phyloP scores from a whole-genome alignment of 106 monocot genomes.

The Agapanthus africanus region DNA sequence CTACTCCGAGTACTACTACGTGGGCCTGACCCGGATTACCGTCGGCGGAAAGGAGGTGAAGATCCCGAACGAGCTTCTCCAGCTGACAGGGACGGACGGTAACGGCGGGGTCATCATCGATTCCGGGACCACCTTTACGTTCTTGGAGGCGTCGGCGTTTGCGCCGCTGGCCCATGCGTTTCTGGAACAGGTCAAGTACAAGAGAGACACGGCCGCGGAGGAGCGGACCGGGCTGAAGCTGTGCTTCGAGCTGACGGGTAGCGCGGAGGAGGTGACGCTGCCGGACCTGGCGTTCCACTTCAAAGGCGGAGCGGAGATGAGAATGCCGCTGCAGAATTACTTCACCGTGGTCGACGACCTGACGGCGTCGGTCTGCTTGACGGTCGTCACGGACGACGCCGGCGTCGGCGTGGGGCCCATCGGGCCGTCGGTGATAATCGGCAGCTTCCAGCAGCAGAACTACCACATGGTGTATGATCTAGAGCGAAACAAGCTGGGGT shows the following conservation, averaged over 20 bases:
- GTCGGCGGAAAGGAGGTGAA: slow-evolving; percentile 62
- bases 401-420: not conserved
- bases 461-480: slow-evolving; percentile 70
- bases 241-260: slow-evolving; percentile 43
- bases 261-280: slow-evolving; percentile 15
- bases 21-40: slow-evolving; percentile 36
- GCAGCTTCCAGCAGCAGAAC: slow-evolving; percentile 94
- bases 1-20: slow-evolving; percentile 74
- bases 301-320: slow-evolving; percentile 61
- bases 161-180: slow-evolving; percentile 32
- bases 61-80: slow-evolving; percentile 23
- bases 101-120: slow-evolving; percentile 76
- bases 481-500: slow-evolving; percentile 49
- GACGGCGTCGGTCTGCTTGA: slow-evolving; percentile 41
- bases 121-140: slow-evolving; percentile 85
- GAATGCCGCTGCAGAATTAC: slow-evolving; percentile 69
- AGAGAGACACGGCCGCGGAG: slow-evolving; percentile 43
- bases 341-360: slow-evolving; percentile 36
- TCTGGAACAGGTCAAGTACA: slow-evolving; percentile 26
- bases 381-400: slow-evolving; percentile 42
- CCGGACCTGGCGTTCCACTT: slow-evolving; percentile 60
- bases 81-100: slow-evolving; percentile 20
- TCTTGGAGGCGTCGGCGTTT: slow-evolving; percentile 43
- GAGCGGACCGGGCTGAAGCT: slow-evolving; percentile 47
- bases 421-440: slow-evolving; percentile 67